Evolutionary conservation across 2,329 filamentous ascomycete genomes (phyloP), one percentile per base, ranked within the genome.

Genomic region (Mycosphaerella sp.): DNA sequence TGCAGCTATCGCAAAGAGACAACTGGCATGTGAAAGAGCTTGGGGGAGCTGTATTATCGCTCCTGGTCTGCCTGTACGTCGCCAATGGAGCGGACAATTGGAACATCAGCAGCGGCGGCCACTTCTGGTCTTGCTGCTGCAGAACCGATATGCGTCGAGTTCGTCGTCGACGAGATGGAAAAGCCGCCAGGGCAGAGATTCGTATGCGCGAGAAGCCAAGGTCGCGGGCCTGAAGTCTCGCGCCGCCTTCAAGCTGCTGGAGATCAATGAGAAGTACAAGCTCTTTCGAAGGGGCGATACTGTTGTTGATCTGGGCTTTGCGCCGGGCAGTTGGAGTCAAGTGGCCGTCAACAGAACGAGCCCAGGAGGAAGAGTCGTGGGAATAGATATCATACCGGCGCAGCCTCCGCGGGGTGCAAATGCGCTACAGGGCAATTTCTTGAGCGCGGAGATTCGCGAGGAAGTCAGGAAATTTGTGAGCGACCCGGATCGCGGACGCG

Each of bases 361-460:
- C 57, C 91, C 91, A 0, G 73, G 80, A 44, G 66, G 66, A n/a
- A 82, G 86, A 42, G 84, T 98, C 10, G 76, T 98, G 29, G 95
- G 93, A 9, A 92, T 98, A 65, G 93, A 98, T 69, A 80, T 98
- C 48, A 89, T 98, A 60, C 93, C 93, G 4, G 89, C 90, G 0
- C 86, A 92, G 68, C 92, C 95, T 4, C 93, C 93, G 0, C 83
- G 81, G 65, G 93, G 93, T 21, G 90, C 95, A n/a, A 91, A 88
- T 29, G 89, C 89, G 2, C 90, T 98, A 54, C 93, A 98, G 72
- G 93, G 95, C 45, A 88, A 98, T 69, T 97, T 98, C 62, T 76
- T 97, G 40, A 86, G 84, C 5, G 79, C 82, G 0, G 72, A 74
- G 2, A 84, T 96, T n/a, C 87, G 87, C 69, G 79, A 76, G 21